A percentile compares a stretch with the other conserved stretches of the same genome.
Conservation (phyloP, 169 alveolate genomes). For the Plasmodium gonderi region DNA sequence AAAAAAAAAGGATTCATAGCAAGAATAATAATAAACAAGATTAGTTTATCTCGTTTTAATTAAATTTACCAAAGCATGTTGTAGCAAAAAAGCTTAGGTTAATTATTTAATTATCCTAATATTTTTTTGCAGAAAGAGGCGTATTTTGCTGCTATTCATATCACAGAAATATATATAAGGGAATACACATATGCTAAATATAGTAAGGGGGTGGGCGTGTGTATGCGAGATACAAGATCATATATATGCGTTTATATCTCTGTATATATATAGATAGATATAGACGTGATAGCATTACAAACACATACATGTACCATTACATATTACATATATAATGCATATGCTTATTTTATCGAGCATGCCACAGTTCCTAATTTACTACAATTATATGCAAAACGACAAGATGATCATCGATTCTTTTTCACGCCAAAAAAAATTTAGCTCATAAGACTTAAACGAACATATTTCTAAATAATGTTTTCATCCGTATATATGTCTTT, state of each 20-base stretch:
- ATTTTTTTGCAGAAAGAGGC: not conserved
- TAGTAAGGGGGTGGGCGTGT: not conserved
- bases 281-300: not conserved
- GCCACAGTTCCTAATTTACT: not conserved
- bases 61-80: not conserved
- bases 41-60: not conserved
- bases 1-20: not conserved
- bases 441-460: not conserved
- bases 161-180: not conserved
- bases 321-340: not conserved
- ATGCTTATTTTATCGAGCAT: not conserved
- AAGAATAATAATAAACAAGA: not conserved
- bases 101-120: not conserved
- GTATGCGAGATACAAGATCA: no score
- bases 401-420: not conserved
- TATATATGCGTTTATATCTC: no score
- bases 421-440: not conserved
- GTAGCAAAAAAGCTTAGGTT: not conserved
- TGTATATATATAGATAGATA: not conserved
- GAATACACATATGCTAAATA: not conserved
- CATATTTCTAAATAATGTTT: slow-evolving; percentile 8
- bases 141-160: not conserved
- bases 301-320: not conserved
- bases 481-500: slow-evolving; percentile 22
- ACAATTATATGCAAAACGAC: not conserved